A percentile compares a stretch with the other conserved stretches of the same genome.
Evolutionary conservation across 495 filamentous ascomycete genomes (phyloP).

Genomic region (Penicillium antarcticum): DNA sequence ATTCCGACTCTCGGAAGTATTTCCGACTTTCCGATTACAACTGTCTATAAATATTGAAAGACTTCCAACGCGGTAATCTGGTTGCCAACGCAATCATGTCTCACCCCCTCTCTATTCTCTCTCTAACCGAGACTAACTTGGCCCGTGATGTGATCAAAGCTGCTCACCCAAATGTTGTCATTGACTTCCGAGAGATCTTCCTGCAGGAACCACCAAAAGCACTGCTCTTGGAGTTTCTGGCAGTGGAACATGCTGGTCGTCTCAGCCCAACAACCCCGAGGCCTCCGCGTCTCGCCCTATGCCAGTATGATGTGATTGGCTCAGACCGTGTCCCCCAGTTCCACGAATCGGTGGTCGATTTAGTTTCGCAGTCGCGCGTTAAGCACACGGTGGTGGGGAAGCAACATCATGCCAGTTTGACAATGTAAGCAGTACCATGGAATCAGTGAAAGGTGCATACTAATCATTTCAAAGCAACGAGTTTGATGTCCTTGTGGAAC

Average conservation of each 20-base stretch:
- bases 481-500: conserved; percentile 59
- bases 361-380: conserved; percentile 45
- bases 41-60: no score
- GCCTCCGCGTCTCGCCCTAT: conserved; percentile 58
- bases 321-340: conserved; percentile 55
- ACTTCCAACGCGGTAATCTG: no score
- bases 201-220: conserved; percentile 51
- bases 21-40: no score
- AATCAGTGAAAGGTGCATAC: not conserved
- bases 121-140: conserved; percentile 42
- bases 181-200: conserved; percentile 52
- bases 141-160: conserved; percentile 46
- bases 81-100: conserved; percentile 12
- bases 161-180: conserved; percentile 37
- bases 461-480: conserved; percentile 47
- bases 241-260: conserved; percentile 46
- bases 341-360: conserved; percentile 61
- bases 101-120: conserved; percentile 48
- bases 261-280: conserved; percentile 43
- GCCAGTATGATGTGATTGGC: conserved; percentile 64
- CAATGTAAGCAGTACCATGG: conserved; percentile 39
- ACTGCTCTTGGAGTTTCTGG: conserved; percentile 45
- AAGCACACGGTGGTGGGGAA: conserved; percentile 54
- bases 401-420: conserved; percentile 59
- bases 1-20: no score